Evolutionary conservation across 2,329 filamentous ascomycete genomes (phyloP).

Genomic region (Xylaria sp.): DNA sequence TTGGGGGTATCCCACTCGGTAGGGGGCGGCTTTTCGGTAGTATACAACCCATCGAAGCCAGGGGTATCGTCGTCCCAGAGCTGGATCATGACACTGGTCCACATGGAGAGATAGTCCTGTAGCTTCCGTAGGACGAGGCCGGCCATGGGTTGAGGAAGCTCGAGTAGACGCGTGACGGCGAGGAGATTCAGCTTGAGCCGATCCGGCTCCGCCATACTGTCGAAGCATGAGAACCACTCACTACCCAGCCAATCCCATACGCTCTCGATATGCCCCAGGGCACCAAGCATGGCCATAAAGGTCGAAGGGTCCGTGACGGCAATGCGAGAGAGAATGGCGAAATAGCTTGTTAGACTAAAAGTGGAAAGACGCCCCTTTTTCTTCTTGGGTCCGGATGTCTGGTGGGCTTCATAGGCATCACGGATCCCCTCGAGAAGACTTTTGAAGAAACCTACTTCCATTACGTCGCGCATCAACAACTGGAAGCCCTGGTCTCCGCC

Average conservation of each 20-base stretch:
- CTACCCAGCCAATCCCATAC: conserved; percentile 68
- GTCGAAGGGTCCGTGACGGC: conserved; percentile 75
- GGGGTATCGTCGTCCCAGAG: conserved; percentile 67
- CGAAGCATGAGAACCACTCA: conserved; percentile 76
- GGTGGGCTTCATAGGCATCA: conserved; percentile 76
- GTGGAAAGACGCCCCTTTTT: conserved; percentile 75
- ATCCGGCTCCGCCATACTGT: conserved; percentile 71
- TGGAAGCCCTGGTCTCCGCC: conserved; percentile 70
- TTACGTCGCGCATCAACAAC: conserved; percentile 72
- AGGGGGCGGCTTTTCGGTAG: conserved; percentile 52
- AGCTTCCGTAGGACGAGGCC: conserved; percentile 68
- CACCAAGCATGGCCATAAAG: conserved; percentile 68
- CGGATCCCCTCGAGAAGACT: conserved; percentile 73
- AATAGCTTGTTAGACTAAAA: conserved; percentile 85
- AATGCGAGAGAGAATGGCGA: conserved; percentile 82
- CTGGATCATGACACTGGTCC: conserved; percentile 76
- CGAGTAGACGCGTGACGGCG: conserved; percentile 76
- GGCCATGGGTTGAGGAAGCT: conserved; percentile 67
- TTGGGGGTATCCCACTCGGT: conserved; percentile 67
- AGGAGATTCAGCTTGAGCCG: conserved; percentile 78
- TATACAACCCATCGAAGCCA: conserved; percentile 63
- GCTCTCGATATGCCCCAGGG: conserved; percentile 58
- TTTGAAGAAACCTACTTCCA: conserved; percentile 69
- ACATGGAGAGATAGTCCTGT: conserved; percentile 79
- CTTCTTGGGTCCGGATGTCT: conserved; percentile 83